Percentiles rank a stretch among this genome's conserved stretches.
Evolutionary conservation across 2,329 filamentous ascomycete species (phyloP).

Genomic region (Fusarium tuaranense): DNA sequence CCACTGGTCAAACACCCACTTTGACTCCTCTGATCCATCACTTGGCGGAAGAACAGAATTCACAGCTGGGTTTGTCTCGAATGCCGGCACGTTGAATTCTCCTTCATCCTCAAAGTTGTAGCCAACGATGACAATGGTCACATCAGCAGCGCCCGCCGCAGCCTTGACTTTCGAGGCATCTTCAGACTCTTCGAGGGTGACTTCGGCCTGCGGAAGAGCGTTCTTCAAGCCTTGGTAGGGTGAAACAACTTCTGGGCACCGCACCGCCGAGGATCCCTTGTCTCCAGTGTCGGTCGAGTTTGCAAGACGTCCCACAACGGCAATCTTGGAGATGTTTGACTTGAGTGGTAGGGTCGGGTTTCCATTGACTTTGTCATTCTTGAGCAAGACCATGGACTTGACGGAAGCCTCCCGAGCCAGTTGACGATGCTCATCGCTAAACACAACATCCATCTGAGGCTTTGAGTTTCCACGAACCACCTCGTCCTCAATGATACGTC

Average conservation of each 20-base stretch:
- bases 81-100: constrained; percentile 29
- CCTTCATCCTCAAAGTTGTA: constrained; percentile 35
- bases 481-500: constrained; percentile 11
- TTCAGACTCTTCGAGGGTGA: constrained; percentile 17
- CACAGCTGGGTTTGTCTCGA: constrained; percentile 9
- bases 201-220: background rate
- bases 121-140: constrained; percentile 31
- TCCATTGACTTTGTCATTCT: constrained; percentile 13
- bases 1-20: background rate
- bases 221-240: constrained; percentile 24
- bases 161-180: background rate
- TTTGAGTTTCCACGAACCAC: background rate
- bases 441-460: constrained; percentile 18
- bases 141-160: constrained; percentile 11
- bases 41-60: constrained; percentile 12
- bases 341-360: constrained; percentile 5
- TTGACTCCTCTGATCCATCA: background rate
- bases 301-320: constrained; percentile 33
- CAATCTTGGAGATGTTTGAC: constrained; percentile 3
- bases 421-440: constrained; percentile 28
- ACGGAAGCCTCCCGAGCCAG: constrained; percentile 28
- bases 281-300: constrained; percentile 31
- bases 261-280: constrained; percentile 32
- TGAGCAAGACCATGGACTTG: constrained; percentile 38
- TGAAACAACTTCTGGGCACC: constrained; percentile 15